Conservation (phyloP, 805 yeast genomes). For the Candida maltosa region DNA sequence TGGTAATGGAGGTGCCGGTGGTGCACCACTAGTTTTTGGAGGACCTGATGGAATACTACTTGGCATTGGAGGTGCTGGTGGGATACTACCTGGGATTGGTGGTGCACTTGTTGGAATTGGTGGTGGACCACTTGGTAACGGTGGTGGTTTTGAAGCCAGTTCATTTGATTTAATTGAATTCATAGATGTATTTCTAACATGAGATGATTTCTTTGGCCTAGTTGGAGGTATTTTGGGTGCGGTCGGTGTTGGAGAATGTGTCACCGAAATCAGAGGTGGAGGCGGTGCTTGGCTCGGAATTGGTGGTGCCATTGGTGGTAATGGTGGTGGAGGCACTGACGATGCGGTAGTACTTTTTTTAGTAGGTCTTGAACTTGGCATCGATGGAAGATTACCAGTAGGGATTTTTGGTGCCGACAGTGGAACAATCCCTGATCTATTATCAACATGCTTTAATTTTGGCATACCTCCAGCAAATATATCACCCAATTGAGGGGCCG, state of each 20-base stretch:
- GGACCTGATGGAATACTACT: not conserved
- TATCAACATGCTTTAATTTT: conserved; percentile 49
- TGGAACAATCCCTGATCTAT: conserved; percentile 34
- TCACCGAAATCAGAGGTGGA: conserved; percentile 1
- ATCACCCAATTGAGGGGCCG: conserved; percentile 56
- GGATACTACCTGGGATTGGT: conserved; percentile 8
- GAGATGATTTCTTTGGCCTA: conserved; percentile 38
- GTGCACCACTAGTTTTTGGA: no score
- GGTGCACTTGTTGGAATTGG: conserved; percentile 15
- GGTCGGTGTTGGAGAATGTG: not conserved
- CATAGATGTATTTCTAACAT: conserved; percentile 22
- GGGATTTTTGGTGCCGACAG: conserved; percentile 39
- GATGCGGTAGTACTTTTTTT: conserved; percentile 12
- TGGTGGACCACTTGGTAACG: conserved; percentile 15
- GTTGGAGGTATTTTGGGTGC: conserved; percentile 37
- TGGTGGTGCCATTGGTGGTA: conserved; percentile 10
- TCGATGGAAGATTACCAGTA: conserved; percentile 2
- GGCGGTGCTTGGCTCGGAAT: conserved; percentile 5
- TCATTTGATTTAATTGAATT: conserved; percentile 21
- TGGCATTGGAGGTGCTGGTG: conserved; percentile 5
- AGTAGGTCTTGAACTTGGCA: conserved; percentile 1
- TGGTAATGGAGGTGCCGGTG: conserved; percentile 15
- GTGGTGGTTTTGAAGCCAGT: conserved; percentile 13
- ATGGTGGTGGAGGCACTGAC: conserved; percentile 8
- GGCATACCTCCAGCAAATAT: conserved; percentile 81